These are phyloP conservation scores for Termitomyces sp. DNA, from an alignment of 768 basidiomycete genomes.

Conservation along the genomic window DNA sequence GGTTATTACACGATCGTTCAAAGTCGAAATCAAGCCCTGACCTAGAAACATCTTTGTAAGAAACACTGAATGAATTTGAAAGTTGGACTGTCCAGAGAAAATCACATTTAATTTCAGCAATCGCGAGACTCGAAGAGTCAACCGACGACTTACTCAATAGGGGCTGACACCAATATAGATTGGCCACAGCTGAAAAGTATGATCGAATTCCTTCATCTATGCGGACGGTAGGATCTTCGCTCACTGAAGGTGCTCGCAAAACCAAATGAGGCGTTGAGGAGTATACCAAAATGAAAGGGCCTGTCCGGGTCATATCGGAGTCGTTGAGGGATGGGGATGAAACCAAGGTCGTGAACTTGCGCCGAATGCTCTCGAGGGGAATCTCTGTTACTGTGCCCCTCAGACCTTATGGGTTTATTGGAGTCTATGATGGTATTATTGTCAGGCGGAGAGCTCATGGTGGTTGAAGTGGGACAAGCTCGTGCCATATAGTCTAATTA, in stretches of 20 bases:
- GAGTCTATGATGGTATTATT: not conserved
- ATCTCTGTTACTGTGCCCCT: not conserved
- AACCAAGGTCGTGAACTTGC: conserved; percentile 43
- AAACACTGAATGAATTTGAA: conserved; percentile 29
- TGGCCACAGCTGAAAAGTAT: conserved; percentile 49
- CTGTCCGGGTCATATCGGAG: conserved; percentile 48
- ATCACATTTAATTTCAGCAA: not conserved
- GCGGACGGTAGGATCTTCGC: not conserved
- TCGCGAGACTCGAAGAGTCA: not conserved
- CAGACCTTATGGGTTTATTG: not conserved
- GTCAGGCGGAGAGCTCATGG: not conserved
- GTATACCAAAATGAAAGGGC: conserved; percentile 49
- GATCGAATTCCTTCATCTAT: not conserved
- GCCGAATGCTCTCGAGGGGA: conserved; percentile 11
- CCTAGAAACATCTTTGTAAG: conserved; percentile 35
- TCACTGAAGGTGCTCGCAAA: conserved; percentile 56
- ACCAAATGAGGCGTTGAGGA: conserved; percentile 56
- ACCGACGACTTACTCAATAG: conserved; percentile 50
- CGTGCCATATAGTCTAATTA: not conserved
- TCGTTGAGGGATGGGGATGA: conserved; percentile 58
- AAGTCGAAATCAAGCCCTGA: conserved; percentile 17
- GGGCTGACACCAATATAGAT: conserved; percentile 80
- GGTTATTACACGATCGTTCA: conserved; percentile 14
- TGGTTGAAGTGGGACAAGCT: not conserved
- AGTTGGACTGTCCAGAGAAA: conserved; percentile 40